Conservation (phyloP, 169 alveolate genomes). For the Cryptosporidium baileyi region DNA sequence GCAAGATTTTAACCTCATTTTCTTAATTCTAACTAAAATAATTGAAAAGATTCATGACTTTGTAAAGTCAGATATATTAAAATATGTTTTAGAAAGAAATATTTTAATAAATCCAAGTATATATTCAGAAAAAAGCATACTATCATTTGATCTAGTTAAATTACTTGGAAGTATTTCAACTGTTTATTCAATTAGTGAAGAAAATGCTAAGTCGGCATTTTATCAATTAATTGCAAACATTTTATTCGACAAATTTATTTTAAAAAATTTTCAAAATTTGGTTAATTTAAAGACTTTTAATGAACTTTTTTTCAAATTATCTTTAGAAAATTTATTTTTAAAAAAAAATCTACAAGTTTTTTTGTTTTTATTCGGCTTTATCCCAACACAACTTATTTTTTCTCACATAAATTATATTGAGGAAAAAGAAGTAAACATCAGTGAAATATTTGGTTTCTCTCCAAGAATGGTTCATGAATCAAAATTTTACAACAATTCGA, state of each 20-base stretch:
- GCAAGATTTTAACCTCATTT: too few relatives aligned
- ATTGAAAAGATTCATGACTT: not conserved
- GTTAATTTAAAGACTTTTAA: not conserved
- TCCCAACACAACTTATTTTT: constrained; percentile 8
- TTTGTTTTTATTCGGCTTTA: constrained; percentile 15
- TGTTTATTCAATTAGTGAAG: not conserved
- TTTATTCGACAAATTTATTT: not conserved
- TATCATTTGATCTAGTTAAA: too few relatives aligned
- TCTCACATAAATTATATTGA: not conserved
- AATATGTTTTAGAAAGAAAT: not conserved
- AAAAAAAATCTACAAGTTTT: not conserved
- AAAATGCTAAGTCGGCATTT: not conserved
- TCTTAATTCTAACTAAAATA: too few relatives aligned
- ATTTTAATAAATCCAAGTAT: not conserved
- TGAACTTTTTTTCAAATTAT: not conserved
- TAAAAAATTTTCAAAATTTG: not conserved
- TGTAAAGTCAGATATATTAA: not conserved
- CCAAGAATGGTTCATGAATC: constrained; percentile 4
- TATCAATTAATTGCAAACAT: constrained; percentile 11
- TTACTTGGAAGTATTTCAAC: not conserved
- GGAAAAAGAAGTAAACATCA: not conserved
- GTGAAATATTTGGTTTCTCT: not conserved
- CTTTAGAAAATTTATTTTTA: not conserved
- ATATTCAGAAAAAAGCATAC: too few relatives aligned
- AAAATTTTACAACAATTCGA: not conserved